Conservation (phyloP, 306 rosid species). For the Medicago ruthenica region DNA sequence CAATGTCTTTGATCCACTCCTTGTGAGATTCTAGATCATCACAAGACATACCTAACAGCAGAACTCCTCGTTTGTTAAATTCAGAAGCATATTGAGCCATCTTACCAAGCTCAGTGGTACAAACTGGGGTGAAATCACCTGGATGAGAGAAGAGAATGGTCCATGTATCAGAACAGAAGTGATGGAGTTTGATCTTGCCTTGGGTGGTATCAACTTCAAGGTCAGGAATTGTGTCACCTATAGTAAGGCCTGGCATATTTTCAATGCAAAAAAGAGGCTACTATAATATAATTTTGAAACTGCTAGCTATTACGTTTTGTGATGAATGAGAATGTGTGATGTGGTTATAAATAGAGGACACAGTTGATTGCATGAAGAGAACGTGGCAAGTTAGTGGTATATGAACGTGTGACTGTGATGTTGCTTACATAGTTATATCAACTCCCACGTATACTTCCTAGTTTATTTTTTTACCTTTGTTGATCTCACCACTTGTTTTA, state of each 20-base stretch:
- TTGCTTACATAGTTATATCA: slow-evolving; percentile 31
- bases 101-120: slow-evolving; percentile 84
- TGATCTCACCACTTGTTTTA: too few relatives aligned
- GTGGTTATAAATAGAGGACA: slow-evolving; percentile 31
- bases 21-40: slow-evolving; percentile 64
- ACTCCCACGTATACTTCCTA: slow-evolving; percentile 33
- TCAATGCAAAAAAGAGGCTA: neutral
- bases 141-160: slow-evolving; percentile 92
- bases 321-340: neutral
- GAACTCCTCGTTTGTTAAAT: slow-evolving; percentile 63
- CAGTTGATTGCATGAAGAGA: slow-evolving; percentile 66
- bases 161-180: slow-evolving; percentile 61
- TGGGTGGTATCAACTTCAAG: slow-evolving; percentile 73
- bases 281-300: neutral
- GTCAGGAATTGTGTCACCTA: slow-evolving; percentile 80
- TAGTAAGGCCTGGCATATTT: slow-evolving; percentile 80
- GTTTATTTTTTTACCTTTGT: neutral
- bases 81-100: slow-evolving; percentile 61
- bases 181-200: slow-evolving; percentile 69
- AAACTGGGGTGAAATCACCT: slow-evolving; percentile 87
- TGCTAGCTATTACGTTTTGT: neutral
- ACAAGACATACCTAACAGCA: slow-evolving; percentile 77
- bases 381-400: slow-evolving; percentile 65
- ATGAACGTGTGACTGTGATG: slow-evolving; percentile 13
- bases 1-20: slow-evolving; percentile 84